Evolutionary conservation across 2,329 filamentous ascomycete species (phyloP).

Genomic region (Aspergillus pseudoviridinutans): DNA sequence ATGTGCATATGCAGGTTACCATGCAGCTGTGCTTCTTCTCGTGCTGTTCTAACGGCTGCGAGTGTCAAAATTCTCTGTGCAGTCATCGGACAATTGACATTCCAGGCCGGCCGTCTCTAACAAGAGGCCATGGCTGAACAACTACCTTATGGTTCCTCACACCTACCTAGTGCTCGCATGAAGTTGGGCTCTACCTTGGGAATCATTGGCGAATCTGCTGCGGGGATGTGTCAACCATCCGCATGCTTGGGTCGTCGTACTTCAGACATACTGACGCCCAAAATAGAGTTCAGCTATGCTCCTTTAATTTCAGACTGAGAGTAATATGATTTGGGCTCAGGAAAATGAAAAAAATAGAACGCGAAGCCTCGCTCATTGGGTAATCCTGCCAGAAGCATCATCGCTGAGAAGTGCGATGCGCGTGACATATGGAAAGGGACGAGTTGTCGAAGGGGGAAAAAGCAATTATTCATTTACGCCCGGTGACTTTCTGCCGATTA

Average conservation of each 20-base stretch:
- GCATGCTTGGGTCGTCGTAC: neutral
- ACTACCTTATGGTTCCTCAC: neutral
- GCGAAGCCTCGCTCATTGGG: neutral
- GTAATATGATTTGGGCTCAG: neutral
- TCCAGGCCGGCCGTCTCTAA: neutral
- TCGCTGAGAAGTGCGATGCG: neutral
- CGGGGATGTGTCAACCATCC: neutral
- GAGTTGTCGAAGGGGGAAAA: neutral
- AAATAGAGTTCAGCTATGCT: neutral
- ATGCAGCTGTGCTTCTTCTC: neutral
- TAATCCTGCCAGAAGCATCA: neutral
- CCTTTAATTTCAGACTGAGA: neutral
- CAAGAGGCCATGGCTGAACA: neutral
- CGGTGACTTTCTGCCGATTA: neutral
- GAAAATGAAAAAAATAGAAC: neutral
- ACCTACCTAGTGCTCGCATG: neutral
- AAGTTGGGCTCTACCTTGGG: neutral
- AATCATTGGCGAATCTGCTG: neutral
- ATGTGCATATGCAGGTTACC: neutral
- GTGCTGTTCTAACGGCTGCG: neutral
- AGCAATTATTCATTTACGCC: neutral
- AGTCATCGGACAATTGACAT: neutral
- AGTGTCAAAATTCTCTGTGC: neutral
- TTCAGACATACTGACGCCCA: neutral
- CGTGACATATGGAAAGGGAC: neutral